Conservation (phyloP, 148 eudicot species). For the Chenopodium suecicum region DNA sequence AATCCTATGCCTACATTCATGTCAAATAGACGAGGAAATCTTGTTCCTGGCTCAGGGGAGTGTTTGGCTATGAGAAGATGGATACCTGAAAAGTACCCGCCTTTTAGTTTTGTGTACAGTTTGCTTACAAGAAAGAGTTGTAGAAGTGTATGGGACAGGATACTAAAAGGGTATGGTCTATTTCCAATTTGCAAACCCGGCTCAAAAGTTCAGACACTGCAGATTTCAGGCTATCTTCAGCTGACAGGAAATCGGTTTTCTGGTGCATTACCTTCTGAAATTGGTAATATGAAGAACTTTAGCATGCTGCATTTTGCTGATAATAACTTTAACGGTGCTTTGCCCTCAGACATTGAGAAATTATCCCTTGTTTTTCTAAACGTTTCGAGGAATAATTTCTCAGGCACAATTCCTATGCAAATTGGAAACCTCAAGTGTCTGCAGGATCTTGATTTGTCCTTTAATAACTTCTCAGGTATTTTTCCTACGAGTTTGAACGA, state of each 20-base stretch:
- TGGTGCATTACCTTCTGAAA: constrained; percentile 62
- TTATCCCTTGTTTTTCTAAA: constrained; percentile 70
- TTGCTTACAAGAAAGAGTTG: constrained; percentile 82
- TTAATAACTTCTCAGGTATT: constrained; percentile 79
- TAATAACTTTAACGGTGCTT: constrained; percentile 53
- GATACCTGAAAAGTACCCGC: constrained; percentile 94
- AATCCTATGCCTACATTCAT: constrained; percentile 59
- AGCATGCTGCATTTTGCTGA: constrained; percentile 74
- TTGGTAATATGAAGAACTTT: constrained; percentile 73
- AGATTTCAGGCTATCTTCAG: constrained; percentile 76
- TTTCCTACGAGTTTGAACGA: constrained; percentile 63
- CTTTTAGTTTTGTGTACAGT: constrained; percentile 78
- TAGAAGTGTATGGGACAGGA: constrained; percentile 60
- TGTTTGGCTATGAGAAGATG: constrained; percentile 84
- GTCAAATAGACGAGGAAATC: constrained; percentile 37
- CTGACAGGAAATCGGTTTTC: constrained; percentile 65
- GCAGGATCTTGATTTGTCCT: constrained; percentile 74
- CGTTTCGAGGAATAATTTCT: constrained; percentile 56
- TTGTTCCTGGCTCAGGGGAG: constrained; percentile 68
- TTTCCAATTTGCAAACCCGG: constrained; percentile 67
- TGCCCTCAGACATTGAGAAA: constrained; percentile 58
- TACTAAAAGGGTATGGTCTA: constrained; percentile 78
- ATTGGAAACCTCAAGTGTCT: constrained; percentile 71
- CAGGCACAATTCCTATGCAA: constrained; percentile 56
- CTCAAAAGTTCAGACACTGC: constrained; percentile 35